A percentile compares a stretch with the other conserved stretches of the same genome.
These are phyloP conservation scores for Alternaria ventricosa DNA, from an alignment of 2,329 filamentous ascomycete genomes.

Conservation along the genomic window DNA sequence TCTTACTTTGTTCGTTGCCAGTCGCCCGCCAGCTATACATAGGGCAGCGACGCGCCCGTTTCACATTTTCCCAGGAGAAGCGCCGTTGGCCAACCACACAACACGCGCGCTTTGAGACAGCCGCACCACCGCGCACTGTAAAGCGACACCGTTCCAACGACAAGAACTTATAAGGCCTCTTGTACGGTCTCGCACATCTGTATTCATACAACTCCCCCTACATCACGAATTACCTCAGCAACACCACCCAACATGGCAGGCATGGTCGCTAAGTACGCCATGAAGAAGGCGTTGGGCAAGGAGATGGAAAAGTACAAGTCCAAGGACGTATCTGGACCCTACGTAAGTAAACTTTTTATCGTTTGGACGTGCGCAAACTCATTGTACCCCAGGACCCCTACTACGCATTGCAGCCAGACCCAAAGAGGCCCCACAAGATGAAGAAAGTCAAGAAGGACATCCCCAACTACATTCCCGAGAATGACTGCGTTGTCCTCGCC, in stretches of 20 bases:
- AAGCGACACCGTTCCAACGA: slow-evolving; percentile 9
- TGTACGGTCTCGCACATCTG: slow-evolving; percentile 1
- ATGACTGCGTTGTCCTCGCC: slow-evolving; percentile 83
- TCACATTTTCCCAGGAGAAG: slow-evolving; percentile 37
- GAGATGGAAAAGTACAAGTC: slow-evolving; percentile 57
- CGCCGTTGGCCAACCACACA: slow-evolving; percentile 43
- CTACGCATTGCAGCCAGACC: slow-evolving; percentile 81
- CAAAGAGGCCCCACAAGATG: slow-evolving; percentile 72
- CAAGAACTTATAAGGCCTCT: slow-evolving; percentile 29
- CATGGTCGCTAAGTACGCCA: slow-evolving; percentile 56
- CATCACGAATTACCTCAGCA: slow-evolving; percentile 6
- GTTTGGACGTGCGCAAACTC: background rate
- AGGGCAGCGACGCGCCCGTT: slow-evolving; percentile 49
- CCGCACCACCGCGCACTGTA: slow-evolving; percentile 27
- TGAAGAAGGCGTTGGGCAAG: slow-evolving; percentile 56
- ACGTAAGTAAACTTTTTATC: slow-evolving; percentile 44
- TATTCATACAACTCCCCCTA: slow-evolving; percentile 5
- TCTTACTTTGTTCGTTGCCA: slow-evolving; percentile 17
- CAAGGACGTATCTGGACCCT: slow-evolving; percentile 51
- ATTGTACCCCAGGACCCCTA: slow-evolving; percentile 75
- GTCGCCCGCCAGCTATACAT: slow-evolving; percentile 42
- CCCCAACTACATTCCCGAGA: slow-evolving; percentile 79
- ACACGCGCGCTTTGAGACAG: slow-evolving; percentile 30
- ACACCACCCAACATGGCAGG: slow-evolving; percentile 51
- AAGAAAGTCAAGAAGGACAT: slow-evolving; percentile 87